These are phyloP conservation scores for Cenchrus purpureus DNA, from an alignment of 176 grass and related monocot genomes.

Conservation along the genomic window DNA sequence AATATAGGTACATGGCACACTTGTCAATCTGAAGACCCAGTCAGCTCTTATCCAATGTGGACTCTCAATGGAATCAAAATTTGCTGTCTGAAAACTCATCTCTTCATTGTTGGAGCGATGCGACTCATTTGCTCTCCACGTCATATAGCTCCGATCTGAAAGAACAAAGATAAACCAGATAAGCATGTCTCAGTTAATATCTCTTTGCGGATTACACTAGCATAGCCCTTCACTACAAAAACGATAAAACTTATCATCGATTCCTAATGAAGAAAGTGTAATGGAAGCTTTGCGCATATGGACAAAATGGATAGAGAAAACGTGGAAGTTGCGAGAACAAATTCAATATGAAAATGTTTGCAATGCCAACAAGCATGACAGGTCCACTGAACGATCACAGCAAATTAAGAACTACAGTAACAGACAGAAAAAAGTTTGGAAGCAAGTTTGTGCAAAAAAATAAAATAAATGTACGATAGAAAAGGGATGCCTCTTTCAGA, in stretches of 20 bases:
- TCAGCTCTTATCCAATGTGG: conserved; percentile 13
- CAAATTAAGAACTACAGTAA: background rate
- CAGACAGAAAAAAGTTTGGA: background rate
- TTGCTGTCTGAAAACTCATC: background rate
- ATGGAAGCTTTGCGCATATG: background rate
- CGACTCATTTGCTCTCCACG: conserved; percentile 57
- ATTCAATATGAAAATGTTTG: background rate
- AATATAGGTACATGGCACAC: conserved; percentile 30
- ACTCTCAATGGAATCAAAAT: conserved; percentile 19
- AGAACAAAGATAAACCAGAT: conserved; percentile 28
- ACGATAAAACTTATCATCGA: background rate
- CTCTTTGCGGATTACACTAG: background rate
- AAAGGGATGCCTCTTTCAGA: background rate
- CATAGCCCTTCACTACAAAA: background rate
- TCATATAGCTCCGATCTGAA: conserved; percentile 69
- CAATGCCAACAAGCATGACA: background rate
- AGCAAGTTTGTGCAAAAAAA: background rate
- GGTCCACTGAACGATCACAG: background rate
- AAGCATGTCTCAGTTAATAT: background rate
- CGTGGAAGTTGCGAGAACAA: conserved; percentile 1
- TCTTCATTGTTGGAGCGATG: background rate
- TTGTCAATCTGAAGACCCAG: conserved; percentile 22
- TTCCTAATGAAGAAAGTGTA: background rate
- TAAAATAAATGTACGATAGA: background rate
- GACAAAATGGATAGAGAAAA: conserved; percentile 12